phyloP scores from a whole-genome alignment of 345 rosid species.

The Angophora floribunda region DNA sequence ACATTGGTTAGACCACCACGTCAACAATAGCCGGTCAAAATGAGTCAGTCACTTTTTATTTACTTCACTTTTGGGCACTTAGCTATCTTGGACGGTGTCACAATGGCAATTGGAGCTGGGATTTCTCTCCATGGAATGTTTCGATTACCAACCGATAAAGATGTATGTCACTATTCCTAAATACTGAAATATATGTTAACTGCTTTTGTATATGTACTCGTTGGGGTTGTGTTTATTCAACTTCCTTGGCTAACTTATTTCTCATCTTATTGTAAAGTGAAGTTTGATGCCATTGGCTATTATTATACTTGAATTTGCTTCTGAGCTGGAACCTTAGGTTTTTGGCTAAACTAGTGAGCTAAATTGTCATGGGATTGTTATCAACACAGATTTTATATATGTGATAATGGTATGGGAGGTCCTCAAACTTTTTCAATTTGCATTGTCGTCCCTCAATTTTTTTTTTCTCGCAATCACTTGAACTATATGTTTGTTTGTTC shows the following conservation, averaged over 20 bases:
- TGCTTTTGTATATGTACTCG: background rate
- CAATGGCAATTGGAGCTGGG: constrained; percentile 45
- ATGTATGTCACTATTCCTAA: background rate
- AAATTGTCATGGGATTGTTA: background rate
- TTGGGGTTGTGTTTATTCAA: background rate
- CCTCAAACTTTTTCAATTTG: background rate
- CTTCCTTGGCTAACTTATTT: background rate
- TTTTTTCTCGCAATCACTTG: background rate
- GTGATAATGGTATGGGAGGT: background rate
- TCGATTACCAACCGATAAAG: constrained; percentile 10
- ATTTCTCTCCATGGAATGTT: constrained; percentile 86
- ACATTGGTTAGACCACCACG: too few species aligned
- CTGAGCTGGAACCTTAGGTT: background rate
- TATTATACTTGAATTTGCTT: background rate
- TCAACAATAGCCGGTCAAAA: too few species aligned
- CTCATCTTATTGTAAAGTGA: background rate
- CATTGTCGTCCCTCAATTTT: background rate
- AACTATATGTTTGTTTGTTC: background rate
- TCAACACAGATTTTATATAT: background rate
- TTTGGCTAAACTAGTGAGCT: background rate
- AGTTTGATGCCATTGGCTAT: background rate
- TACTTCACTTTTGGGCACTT: constrained; percentile 30
- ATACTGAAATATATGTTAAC: background rate
- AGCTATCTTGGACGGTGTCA: constrained; percentile 73
- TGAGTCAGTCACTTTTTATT: background rate